These are phyloP conservation scores for Aspergillus nanangensis DNA, from an alignment of 495 filamentous ascomycete species.

Conservation along the genomic window DNA sequence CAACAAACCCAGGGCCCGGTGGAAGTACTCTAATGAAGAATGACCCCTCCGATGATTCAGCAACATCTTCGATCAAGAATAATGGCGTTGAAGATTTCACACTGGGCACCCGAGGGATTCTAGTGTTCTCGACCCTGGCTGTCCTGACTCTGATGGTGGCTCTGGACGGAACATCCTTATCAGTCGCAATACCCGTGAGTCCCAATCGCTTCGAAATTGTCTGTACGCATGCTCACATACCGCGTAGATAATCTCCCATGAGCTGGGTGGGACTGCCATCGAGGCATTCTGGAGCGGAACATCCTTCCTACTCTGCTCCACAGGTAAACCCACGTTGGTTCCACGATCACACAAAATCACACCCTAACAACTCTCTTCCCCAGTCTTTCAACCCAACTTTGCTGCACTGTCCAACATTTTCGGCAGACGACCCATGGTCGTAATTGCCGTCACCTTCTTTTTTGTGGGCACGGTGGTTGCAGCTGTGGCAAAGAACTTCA, in stretches of 20 bases:
- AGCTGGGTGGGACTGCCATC: conserved; percentile 41
- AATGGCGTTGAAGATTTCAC: neutral
- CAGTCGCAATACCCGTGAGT: conserved; percentile 61
- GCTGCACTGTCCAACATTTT: conserved; percentile 47
- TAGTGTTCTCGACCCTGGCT: conserved; percentile 46
- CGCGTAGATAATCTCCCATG: conserved; percentile 10
- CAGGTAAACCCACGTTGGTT: neutral
- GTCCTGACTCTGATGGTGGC: conserved; percentile 59
- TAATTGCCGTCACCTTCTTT: conserved; percentile 32
- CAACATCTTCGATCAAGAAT: neutral
- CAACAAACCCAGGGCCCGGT: too few species aligned
- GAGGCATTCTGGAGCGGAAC: conserved; percentile 54
- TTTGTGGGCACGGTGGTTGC: conserved; percentile 42
- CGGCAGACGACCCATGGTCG: conserved; percentile 43
- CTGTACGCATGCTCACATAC: neutral
- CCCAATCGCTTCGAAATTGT: neutral
- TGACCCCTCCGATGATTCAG: neutral
- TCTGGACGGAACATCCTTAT: conserved; percentile 64
- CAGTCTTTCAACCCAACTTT: conserved; percentile 35
- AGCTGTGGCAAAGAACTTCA: conserved; percentile 25
- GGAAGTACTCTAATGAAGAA: too few species aligned
- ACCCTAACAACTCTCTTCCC: too few species aligned
- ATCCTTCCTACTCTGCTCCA: conserved; percentile 44
- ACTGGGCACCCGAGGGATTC: neutral
- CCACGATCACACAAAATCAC: neutral